Base-by-base conservation (phyloP, 768 basidiomycete genomes). In the Cystofilobasidium bisporidii region DNA sequence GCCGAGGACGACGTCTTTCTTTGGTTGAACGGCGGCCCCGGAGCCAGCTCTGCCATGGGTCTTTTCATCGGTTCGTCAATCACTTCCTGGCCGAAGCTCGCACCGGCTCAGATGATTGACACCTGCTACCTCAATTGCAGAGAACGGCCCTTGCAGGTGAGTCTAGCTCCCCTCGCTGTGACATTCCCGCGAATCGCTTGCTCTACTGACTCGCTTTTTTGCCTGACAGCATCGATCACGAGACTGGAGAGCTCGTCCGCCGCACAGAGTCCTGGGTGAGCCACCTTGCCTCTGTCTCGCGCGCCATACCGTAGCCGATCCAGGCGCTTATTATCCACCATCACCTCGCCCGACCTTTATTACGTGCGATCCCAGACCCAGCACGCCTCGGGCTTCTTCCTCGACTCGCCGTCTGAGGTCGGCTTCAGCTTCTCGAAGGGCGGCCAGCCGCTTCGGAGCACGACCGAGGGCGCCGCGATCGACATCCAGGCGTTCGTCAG, bases 401-500 rank as follows among this genome's bases (percentile, higher is more conserved):
- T 73, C 55, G 72, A 73, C 40, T 56, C 69, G 40, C 71, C 72
- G 22, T 68, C 67, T 22, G 69, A 69, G 15, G 72, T 72, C 12
- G 72, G 72, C 24, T 71, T 70, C 59, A 71, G 70, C 14, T 73
- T 65, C 40, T 58, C 68, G 1, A 53, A 66, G 26, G 55, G 67
- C 47, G 72, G 71, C 43, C 64, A 71, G 45, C 3, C 30, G 22
- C 69, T 71, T 2, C 33, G 28, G 18, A 32, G 36, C 28, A 86
- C 82, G 1, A 83, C 86, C 0, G 82, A 85, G 73, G 83, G 86
- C 55, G 86, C 85, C 3, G 85, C 86, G 0, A 80, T 82, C 61
- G 86, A 88, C 71, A 83, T 88, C 5, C 85, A 86, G 0, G 82
- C 84, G 0, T 88, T 88, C 71, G 79, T 88, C 0, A 78, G 82